Base-by-base conservation (phyloP, 75 land plant genomes). In the Adiantum capillusveneris region DNA sequence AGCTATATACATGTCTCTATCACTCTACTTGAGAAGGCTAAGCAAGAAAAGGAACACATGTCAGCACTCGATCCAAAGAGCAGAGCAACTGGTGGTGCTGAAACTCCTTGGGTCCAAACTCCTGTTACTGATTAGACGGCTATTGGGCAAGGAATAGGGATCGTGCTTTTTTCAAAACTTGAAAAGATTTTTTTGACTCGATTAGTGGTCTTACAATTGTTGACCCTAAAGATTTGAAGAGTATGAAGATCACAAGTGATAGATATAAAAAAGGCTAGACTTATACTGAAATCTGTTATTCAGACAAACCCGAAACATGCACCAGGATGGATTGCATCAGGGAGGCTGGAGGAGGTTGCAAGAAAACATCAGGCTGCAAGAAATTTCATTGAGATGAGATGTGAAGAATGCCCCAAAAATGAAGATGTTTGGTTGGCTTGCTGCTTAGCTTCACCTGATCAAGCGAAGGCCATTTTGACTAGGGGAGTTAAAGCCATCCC, bases 191-290 rank as follows among this genome's bases (percentile, higher is more conserved):
- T 5, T 93, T 90, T 0, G 95, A 93, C 62, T 93, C 95, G 1
- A 87, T 93, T 1, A 76, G 84, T 19, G 98, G 98, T 6, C 68
- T 79, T 42, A 93, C 98, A 18, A 90, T 93, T 14, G 98, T 93
- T 12, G 98, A 93, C 52, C 98, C 98, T 0, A 93, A 88, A 56
- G 95, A 93, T 66, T 70, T 93, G 18, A 93, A 88, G 82, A 93
- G 98, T 65, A 93, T 93, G 98, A 93, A 93, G 69, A 93, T 93
- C 60, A 93, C 86, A 0, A 88, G 95, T 49, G 98, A 93, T 77
- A 0, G 98, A 93, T 60, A 93, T 93, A 31, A 93, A 93, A 67
- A 93, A 93, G 78, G 95, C 98, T 0, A 75, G 95, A 52, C 62
- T 88, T 70, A 50, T 93, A 67, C 81, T 93, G 13, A 93, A 88